Conservation (phyloP, 2,329 filamentous ascomycete genomes). For the Pyrenophora graminea region DNA sequence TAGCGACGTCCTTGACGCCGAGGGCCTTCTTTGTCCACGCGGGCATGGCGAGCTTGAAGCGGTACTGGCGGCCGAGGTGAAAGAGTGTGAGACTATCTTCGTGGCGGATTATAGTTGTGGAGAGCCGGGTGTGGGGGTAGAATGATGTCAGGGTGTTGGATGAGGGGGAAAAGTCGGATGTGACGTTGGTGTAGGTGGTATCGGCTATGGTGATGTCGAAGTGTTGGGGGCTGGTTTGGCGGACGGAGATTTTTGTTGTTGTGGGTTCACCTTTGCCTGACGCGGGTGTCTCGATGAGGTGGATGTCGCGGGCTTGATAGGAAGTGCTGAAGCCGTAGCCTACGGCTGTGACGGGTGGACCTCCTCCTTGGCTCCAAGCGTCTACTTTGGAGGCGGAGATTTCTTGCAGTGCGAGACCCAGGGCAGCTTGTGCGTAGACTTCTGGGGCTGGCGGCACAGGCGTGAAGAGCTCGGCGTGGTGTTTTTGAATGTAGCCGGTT, state of each 20-base stretch:
- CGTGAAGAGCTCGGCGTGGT: constrained; percentile 77
- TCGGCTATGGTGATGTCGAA: constrained; percentile 57
- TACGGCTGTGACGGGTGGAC: constrained; percentile 43
- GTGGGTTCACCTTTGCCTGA: constrained; percentile 48
- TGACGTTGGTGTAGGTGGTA: constrained; percentile 49
- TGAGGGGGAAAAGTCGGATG: constrained; percentile 52
- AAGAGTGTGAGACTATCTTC: constrained; percentile 73
- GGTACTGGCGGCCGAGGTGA: constrained; percentile 65
- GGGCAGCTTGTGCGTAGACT: constrained; percentile 82
- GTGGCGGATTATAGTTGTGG: constrained; percentile 74
- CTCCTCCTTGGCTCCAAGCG: constrained; percentile 47
- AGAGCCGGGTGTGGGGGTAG: constrained; percentile 79
- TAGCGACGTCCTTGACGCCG: constrained; percentile 76
- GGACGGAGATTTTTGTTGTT: constrained; percentile 54
- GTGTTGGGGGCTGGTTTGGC: constrained; percentile 55
- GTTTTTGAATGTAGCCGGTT: constrained; percentile 94
- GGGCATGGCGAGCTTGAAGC: constrained; percentile 62
- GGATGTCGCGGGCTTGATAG: constrained; percentile 67
- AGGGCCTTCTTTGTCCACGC: constrained; percentile 87
- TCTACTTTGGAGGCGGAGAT: constrained; percentile 29
- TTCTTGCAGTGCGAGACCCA: constrained; percentile 67
- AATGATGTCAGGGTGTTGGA: constrained; percentile 67
- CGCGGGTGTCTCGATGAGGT: constrained; percentile 54
- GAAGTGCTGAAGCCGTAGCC: constrained; percentile 59
- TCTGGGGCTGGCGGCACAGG: constrained; percentile 67